These are phyloP conservation scores for Cytospora paraplurivora DNA, from an alignment of 2,329 filamentous ascomycete species.

Conservation along the genomic window DNA sequence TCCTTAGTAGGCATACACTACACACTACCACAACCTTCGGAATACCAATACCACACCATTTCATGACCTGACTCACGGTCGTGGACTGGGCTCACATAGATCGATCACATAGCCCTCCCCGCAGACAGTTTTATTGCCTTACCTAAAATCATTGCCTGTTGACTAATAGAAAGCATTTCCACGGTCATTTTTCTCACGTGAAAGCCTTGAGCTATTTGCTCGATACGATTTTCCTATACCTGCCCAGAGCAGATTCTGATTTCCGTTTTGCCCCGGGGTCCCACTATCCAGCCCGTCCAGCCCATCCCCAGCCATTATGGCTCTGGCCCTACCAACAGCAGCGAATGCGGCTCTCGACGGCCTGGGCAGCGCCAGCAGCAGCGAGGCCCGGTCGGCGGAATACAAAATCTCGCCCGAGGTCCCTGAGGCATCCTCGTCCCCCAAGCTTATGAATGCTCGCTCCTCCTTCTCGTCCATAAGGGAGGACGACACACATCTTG, in stretches of 20 bases:
- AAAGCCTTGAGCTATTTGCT: constrained; percentile 13
- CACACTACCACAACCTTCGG: not conserved
- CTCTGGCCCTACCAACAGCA: constrained; percentile 30
- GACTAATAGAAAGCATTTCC: constrained; percentile 35
- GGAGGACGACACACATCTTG: constrained; percentile 59
- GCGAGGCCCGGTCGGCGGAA: constrained; percentile 20
- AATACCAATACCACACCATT: not conserved
- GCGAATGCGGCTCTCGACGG: constrained; percentile 23
- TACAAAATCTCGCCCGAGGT: constrained; percentile 37
- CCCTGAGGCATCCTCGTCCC: constrained; percentile 30
- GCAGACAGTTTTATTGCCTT: constrained; percentile 27
- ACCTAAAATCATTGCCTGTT: constrained; percentile 34
- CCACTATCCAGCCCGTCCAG: constrained; percentile 9
- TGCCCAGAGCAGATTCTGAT: constrained; percentile 8
- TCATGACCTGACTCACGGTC: constrained; percentile 8
- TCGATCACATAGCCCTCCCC: constrained; percentile 3
- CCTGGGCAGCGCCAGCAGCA: constrained; percentile 3
- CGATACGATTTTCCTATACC: constrained; percentile 2
- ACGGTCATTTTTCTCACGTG: constrained; percentile 26
- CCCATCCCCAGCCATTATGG: not conserved
- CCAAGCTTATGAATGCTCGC: constrained; percentile 43
- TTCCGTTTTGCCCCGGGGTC: constrained; percentile 5
- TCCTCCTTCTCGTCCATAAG: constrained; percentile 65
- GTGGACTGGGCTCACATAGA: not conserved
- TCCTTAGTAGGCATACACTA: too few species aligned